Base-by-base conservation (phyloP, 495 filamentous ascomycete species). In the Trichoderma reesei region DNA sequence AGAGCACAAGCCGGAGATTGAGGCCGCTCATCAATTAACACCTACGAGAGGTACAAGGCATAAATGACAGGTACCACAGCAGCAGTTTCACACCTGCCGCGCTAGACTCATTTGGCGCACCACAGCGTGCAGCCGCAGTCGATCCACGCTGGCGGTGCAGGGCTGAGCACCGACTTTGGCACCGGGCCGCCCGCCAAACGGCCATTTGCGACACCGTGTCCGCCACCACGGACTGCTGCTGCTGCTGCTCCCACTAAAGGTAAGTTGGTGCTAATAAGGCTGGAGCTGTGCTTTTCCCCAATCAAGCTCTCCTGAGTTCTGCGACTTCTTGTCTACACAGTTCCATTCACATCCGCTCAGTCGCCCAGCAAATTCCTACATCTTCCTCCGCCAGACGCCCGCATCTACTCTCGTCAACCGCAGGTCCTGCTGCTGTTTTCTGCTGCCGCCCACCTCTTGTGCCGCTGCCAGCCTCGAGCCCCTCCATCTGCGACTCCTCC, bases 321-420 rank as follows among this genome's bases (percentile, higher is more conserved):
- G 56, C 59, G 9, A 60, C 59, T 18, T 64, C 62, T 42, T 4
- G 62, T 61, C 67, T 44, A 5, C 3, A 44, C 41, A 16, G 13
- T 67, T 60, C 63, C 59, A 48, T 38, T 64, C 68, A 41, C 63
- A 65, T 66, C 61, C 61, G 48, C 48, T 64, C 41, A 3, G 60
- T 66, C 20, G 39, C 42, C 48, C 51, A 56, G 31, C n/a, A 18
- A 7, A n/a, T 48, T 48, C n/a, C 13, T 16, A n/a, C n/a, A n/a
- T 48, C 14, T 48, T n/a, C 44, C 44, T 18, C 20, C n/a, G 16
- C 0, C n/a, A 14, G 44, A n/a, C 2, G 14, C 14, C 44, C 16
- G 16, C 20, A n/a, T 48, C 3, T 48, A 16, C n/a, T 48, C 44
- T 48, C 44, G 14, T 13, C n/a, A n/a, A n/a, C 7, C 20, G 16